Base-by-base conservation (phyloP, 768 basidiomycete species). In the Pleurotus citrinopileatus region DNA sequence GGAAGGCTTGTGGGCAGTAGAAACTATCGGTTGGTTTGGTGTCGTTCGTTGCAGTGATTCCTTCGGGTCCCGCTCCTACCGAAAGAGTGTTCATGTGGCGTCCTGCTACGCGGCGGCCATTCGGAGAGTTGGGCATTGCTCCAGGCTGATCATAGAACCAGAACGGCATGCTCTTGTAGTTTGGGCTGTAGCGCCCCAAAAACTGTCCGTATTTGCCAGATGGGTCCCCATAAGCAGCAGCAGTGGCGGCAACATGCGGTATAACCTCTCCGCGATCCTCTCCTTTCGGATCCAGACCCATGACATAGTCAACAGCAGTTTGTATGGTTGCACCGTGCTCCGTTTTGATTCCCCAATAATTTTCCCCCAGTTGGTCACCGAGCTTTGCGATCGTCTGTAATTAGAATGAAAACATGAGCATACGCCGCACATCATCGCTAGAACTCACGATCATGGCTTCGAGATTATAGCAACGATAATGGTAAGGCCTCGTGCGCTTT, bases 391-490 rank as follows among this genome's bases (percentile, higher is more conserved):
- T 72, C 22, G 74, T 75, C 79, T 83, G 52, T 19, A n/a, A 25
- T n/a, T 19, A 32, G 19, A 15, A 20, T 13, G 15, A 17, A 4
- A 19, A 13, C 32, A 32, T 4, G 42, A 26, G 22, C 34, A 4
- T 17, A 22, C 9, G 4, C 36, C 12, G 28, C 56, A 4, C 23
- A 15, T 8, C 13, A 19, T 3, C 36, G 17, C 42, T 43, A 50
- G 8, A 19, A 63, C 78, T 73, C 56, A 79, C 80, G 56, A 81
- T 77, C 67, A 83, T 65, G 0, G 80, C 83, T 55, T 82, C 80
- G 7, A 83, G 63, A 58, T 83, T 83, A 70, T 82, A 84, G 45
- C 71, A 74, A 5, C 82, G 74, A 60, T 84, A 84, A 60, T 83
- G 82, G 59, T 62, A 79, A 4, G 83, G 81, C 10, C 78, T 69